Evolutionary conservation across 805 yeast species (phyloP).

Genomic region (Candida coleopterorum): DNA sequence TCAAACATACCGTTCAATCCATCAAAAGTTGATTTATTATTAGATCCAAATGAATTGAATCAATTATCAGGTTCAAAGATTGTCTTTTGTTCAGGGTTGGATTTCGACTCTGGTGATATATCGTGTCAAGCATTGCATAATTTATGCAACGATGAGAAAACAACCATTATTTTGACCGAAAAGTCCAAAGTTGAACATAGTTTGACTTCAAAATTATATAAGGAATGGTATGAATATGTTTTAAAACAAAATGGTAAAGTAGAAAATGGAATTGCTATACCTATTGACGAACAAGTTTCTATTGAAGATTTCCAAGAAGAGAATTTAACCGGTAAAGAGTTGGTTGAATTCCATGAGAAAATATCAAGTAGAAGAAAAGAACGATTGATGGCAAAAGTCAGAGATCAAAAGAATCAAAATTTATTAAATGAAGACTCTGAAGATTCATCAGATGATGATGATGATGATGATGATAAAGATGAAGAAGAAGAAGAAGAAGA

Average conservation of each 20-base stretch:
- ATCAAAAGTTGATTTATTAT: conserved; percentile 49
- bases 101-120: conserved; percentile 58
- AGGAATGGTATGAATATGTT: conserved; percentile 46
- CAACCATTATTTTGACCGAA: conserved; percentile 75
- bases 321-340: conserved; percentile 45
- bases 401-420: conserved; percentile 37
- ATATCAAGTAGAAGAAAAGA: conserved; percentile 45
- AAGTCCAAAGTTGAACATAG: conserved; percentile 43
- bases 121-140: conserved; percentile 48
- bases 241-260: conserved; percentile 28
- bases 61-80: conserved; percentile 67
- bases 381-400: conserved; percentile 35
- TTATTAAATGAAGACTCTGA: conserved; percentile 32
- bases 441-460: conserved; percentile 29
- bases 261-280: conserved; percentile 62
- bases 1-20: conserved; percentile 64
- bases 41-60: conserved; percentile 51
- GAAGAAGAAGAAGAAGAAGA: conserved; percentile 28
- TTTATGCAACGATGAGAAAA: conserved; percentile 59
- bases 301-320: conserved; percentile 45
- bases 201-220: conserved; percentile 45
- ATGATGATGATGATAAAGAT: conserved; percentile 32
- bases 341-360: conserved; percentile 41
- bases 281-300: conserved; percentile 40
- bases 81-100: conserved; percentile 70